phyloP scores from a whole-genome alignment of 2,329 filamentous ascomycete species.

The Eutypella sp. region DNA sequence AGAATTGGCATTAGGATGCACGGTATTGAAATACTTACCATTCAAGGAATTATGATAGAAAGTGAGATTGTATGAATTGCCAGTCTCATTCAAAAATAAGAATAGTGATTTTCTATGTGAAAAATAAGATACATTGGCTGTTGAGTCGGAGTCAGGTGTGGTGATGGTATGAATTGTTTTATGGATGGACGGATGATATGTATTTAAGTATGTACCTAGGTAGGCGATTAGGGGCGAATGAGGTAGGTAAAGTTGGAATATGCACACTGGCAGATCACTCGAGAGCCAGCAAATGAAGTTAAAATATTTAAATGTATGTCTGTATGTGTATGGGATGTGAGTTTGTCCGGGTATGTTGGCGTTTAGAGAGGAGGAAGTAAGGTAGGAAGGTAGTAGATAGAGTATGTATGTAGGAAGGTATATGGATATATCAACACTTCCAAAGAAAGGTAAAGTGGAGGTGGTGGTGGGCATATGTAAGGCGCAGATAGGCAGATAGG shows the following conservation, averaged over 20 bases:
- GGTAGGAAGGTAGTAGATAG: background rate
- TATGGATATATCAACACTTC: slow-evolving; percentile 1
- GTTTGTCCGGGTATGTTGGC: no score
- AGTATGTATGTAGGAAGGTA: slow-evolving; percentile 2
- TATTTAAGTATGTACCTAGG: no score
- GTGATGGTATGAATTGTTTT: no score
- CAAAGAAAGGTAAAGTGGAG: slow-evolving; percentile 1
- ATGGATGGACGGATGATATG: no score
- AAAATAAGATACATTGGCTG: background rate
- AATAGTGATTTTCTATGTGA: background rate
- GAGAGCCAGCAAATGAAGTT: no score
- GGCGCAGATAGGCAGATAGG: background rate
- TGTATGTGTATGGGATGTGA: no score
- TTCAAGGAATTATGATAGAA: background rate
- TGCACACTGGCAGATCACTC: no score
- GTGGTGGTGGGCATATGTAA: background rate
- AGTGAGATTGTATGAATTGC: no score
- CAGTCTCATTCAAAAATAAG: background rate
- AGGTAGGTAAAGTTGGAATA: background rate
- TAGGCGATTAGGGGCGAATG: no score
- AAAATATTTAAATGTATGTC: no score
- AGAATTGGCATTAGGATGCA: background rate
- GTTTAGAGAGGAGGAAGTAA: background rate
- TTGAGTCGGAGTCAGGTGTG: background rate
- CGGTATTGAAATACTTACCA: background rate